phyloP scores from a whole-genome alignment of 257 asterid species.

The Solanum virginianum region DNA sequence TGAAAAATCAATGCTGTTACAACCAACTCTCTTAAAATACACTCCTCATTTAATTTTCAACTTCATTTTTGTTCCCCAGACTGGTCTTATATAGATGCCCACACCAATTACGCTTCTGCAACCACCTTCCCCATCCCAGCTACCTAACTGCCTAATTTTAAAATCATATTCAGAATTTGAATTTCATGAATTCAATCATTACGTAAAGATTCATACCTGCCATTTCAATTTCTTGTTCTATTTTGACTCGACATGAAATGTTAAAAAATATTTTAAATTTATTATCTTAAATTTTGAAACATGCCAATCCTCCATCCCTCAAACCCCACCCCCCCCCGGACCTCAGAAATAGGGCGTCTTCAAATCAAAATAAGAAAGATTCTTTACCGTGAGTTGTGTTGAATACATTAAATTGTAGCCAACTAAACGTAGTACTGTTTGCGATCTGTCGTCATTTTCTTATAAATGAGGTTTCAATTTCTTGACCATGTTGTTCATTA shows the following conservation, averaged over 20 bases:
- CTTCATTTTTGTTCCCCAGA: conserved; percentile 25
- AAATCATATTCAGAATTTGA: background rate
- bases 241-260: too few relatives aligned
- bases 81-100: background rate
- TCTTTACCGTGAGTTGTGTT: background rate
- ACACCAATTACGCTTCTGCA: background rate
- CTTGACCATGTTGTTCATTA: background rate
- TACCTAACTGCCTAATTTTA: background rate
- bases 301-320: too few relatives aligned
- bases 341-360: background rate
- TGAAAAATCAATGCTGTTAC: conserved; percentile 26
- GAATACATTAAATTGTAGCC: background rate
- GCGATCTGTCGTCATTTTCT: background rate
- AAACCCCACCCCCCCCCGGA: background rate
- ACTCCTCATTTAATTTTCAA: conserved; percentile 39
- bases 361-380: background rate
- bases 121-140: background rate
- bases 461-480: background rate
- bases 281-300: too few relatives aligned
- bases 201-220: too few relatives aligned
- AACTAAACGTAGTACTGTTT: background rate
- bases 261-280: too few relatives aligned
- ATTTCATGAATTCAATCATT: background rate
- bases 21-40: conserved; percentile 6
- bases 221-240: too few relatives aligned